These are phyloP conservation scores for Trifolium fragiferum DNA, from an alignment of 306 rosid species.

Conservation along the genomic window DNA sequence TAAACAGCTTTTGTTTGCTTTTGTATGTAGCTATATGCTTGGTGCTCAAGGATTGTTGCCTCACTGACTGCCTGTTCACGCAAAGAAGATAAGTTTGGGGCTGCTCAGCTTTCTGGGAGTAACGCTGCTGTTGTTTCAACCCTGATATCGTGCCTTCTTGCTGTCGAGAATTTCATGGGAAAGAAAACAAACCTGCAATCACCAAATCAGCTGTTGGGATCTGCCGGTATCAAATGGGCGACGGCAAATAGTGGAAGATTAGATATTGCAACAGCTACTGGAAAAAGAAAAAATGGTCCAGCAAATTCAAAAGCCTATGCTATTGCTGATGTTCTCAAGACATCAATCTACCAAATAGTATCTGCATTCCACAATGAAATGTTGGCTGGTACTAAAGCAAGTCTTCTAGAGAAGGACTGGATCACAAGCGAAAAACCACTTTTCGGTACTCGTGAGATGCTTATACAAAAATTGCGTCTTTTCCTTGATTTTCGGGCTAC, in stretches of 20 bases:
- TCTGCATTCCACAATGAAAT: conserved; percentile 83
- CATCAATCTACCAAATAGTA: conserved; percentile 77
- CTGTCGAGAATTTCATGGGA: conserved; percentile 88
- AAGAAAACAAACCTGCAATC: conserved; percentile 80
- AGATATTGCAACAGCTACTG: conserved; percentile 48
- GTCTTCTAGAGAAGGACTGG: conserved; percentile 90
- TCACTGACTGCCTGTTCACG: conserved; percentile 79
- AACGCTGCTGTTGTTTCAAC: conserved; percentile 79
- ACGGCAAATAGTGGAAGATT: conserved; percentile 62
- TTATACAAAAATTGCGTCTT: conserved; percentile 66
- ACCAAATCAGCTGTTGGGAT: conserved; percentile 65
- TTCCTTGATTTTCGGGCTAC: conserved; percentile 82
- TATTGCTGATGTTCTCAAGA: conserved; percentile 77
- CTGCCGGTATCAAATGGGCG: conserved; percentile 84
- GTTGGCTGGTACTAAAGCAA: conserved; percentile 75
- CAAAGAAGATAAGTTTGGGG: conserved; percentile 77
- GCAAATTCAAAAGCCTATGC: conserved; percentile 81
- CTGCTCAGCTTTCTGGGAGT: conserved; percentile 90
- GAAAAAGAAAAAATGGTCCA: conserved; percentile 70
- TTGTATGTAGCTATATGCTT: conserved; percentile 68
- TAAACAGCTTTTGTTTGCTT: conserved; percentile 28
- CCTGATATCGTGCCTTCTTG: conserved; percentile 84
- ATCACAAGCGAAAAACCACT: conserved; percentile 54
- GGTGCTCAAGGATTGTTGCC: conserved; percentile 81
- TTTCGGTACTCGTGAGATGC: conserved; percentile 71